Evolutionary conservation across 1,139 yeast species (phyloP), one percentile per base, ranked within the genome.

Genomic region (Saccharomyces uvarum): DNA sequence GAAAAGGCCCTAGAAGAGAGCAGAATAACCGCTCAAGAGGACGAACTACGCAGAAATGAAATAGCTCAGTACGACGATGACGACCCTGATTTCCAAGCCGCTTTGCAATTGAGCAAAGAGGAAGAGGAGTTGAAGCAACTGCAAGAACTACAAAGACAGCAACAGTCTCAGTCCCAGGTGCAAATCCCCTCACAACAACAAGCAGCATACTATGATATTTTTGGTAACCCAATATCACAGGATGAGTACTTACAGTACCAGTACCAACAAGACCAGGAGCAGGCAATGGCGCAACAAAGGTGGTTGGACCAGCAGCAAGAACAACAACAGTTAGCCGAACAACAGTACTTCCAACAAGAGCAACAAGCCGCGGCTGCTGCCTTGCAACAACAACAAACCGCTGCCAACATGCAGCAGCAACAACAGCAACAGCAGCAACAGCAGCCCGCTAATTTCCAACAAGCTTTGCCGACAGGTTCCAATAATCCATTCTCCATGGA

Each of bases 1-100:
- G 86, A 84, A 70, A 77, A 79, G 53, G 99, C 97, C 0, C 74
- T 93, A 57, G 97, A 87, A 61, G 87, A 87, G 63, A 86, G 96
- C 54, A 79, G 82, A 65, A 70, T 79, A 61, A 89, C 97, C 11
- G 97, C 97, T 1, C 93, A 86, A 61, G 91, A 87, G 60, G 99
- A 93, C 60, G 90, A 84, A 56, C 73, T 77, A 54, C 74, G 82
- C 56, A 77, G 89, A 61, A 72, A 73, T 55, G 51, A 41, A 16
- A 9, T 48, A 44, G 48, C 53, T 9, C 62, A 74, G 48, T 78
- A 74, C 49, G 88, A 86, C 28, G 95, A 88, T 49, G 76, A 91
- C 59, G 82, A 81, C 24, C 53, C 53, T 21, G 53, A 51, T 14
- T 29, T 51, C 13, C 51, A 38, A 58, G 83, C 87, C 51, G 98